phyloP scores from a whole-genome alignment of 495 filamentous ascomycete species.

The Podospora pseudopauciseta region DNA sequence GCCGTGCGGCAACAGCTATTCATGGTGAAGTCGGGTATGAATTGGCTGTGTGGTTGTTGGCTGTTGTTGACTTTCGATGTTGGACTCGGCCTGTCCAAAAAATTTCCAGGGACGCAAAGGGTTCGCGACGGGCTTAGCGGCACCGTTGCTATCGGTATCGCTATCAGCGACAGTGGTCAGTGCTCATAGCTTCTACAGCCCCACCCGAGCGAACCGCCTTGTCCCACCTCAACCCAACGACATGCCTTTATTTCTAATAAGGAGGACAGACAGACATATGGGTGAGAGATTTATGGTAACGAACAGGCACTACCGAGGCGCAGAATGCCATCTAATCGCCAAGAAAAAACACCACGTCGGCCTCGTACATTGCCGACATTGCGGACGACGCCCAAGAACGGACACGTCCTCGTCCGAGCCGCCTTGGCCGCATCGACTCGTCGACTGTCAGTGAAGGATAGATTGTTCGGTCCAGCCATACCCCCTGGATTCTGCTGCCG shows the following conservation, averaged over 20 bases:
- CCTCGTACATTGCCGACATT: neutral
- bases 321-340: neutral
- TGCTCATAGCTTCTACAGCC: constrained; percentile 1
- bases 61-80: neutral
- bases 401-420: neutral
- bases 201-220: neutral
- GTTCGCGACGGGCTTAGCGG: neutral
- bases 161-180: neutral
- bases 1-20: constrained; percentile 46
- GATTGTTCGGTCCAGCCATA: neutral
- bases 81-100: constrained; percentile 10
- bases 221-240: neutral
- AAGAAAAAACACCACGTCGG: neutral
- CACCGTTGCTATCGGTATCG: neutral
- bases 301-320: neutral
- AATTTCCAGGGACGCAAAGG: constrained; percentile 5
- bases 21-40: constrained; percentile 29
- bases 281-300: neutral
- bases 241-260: neutral
- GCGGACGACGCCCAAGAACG: neutral
- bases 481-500: neutral
- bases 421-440: neutral
- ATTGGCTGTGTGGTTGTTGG: neutral
- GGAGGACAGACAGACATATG: too few relatives aligned
- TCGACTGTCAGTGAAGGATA: neutral